These are phyloP conservation scores for Punica granatum DNA, from an alignment of 345 rosid species.

Conservation along the genomic window DNA sequence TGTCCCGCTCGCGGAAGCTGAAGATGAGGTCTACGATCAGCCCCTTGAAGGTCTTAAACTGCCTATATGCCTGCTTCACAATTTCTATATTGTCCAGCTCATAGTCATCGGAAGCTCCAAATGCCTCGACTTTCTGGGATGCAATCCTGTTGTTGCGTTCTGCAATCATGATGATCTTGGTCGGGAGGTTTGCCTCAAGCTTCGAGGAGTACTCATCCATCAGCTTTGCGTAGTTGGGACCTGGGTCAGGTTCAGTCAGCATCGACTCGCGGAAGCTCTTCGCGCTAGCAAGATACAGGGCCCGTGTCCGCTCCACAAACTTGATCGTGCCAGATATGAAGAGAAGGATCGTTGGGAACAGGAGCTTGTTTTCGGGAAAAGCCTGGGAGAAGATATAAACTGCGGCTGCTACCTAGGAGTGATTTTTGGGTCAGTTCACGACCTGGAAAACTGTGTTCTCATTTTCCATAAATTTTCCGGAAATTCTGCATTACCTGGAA, in stretches of 20 bases:
- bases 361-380: slow-evolving; percentile 20
- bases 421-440: neutral
- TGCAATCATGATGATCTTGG: slow-evolving; percentile 27
- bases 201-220: slow-evolving; percentile 57
- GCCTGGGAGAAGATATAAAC: slow-evolving; percentile 37
- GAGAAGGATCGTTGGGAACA: slow-evolving; percentile 28
- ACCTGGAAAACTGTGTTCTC: no score
- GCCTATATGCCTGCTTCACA: slow-evolving; percentile 26
- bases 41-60: slow-evolving; percentile 40
- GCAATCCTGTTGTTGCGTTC: slow-evolving; percentile 33
- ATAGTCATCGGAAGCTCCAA: slow-evolving; percentile 1
- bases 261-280: slow-evolving; percentile 49
- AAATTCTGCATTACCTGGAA: slow-evolving; percentile 25
- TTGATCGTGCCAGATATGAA: slow-evolving; percentile 45
- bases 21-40: slow-evolving; percentile 49
- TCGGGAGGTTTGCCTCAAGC: slow-evolving; percentile 34
- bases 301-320: slow-evolving; percentile 51
- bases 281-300: slow-evolving; percentile 47
- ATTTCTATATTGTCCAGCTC: slow-evolving; percentile 13
- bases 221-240: slow-evolving; percentile 55
- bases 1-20: slow-evolving; percentile 42
- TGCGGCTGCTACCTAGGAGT: slow-evolving; percentile 16
- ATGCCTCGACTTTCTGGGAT: slow-evolving; percentile 2
- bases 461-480: neutral
- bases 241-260: slow-evolving; percentile 47